Percentiles rank a stretch among this genome's conserved stretches.
Evolutionary conservation across 306 rosid species (phyloP).

Genomic region (Ormosia emarginata): DNA sequence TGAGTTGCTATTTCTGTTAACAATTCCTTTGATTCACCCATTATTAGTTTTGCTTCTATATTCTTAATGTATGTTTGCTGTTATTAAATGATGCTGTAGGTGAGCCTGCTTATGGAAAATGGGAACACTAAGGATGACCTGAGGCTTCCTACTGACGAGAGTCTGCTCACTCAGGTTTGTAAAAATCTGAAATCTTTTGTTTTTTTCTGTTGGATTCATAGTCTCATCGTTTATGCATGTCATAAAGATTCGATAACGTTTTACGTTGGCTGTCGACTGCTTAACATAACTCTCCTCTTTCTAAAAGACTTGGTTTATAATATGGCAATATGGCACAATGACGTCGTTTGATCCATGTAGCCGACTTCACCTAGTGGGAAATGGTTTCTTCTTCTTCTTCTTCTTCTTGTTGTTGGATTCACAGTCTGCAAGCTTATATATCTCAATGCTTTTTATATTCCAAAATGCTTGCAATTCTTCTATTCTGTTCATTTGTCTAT

Average conservation of each 20-base stretch:
- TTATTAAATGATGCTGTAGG: conserved; percentile 18
- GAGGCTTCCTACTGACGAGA: conserved; percentile 55
- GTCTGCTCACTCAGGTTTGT: conserved; percentile 61
- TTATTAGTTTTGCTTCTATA: neutral
- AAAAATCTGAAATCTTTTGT: neutral
- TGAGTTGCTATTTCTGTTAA: conserved; percentile 23
- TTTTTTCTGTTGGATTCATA: neutral
- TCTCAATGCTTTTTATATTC: neutral
- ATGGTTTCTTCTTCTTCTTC: no score
- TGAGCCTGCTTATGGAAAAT: conserved; percentile 63
- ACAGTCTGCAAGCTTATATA: neutral
- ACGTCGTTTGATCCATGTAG: no score
- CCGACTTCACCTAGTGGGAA: no score
- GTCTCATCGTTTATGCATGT: no score
- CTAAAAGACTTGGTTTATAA: no score
- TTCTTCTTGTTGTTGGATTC: neutral
- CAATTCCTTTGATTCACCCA: neutral
- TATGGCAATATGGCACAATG: no score
- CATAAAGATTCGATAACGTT: no score
- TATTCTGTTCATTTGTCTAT: neutral
- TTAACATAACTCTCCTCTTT: no score
- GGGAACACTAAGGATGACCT: conserved; percentile 66
- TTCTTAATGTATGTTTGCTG: neutral
- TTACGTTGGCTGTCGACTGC: no score
- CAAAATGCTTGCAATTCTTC: neutral